Conservation (phyloP, 768 basidiomycete species). For the Scleroderma bovista region DNA sequence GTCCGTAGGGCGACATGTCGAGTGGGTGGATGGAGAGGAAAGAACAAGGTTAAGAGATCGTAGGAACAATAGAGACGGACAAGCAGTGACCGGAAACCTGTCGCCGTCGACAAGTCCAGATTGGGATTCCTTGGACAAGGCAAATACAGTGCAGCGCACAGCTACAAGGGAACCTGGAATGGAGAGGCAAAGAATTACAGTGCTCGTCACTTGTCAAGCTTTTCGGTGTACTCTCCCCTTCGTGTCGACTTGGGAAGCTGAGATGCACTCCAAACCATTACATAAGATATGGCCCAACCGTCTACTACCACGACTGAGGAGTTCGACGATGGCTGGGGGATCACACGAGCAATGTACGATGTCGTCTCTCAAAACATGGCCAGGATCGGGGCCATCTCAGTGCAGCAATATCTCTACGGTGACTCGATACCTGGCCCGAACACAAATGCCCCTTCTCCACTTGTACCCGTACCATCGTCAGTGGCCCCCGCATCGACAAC, state of each 20-base stretch:
- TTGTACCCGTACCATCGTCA: background rate
- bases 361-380: slow-evolving; percentile 22
- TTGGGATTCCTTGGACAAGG: background rate
- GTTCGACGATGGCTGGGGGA: background rate
- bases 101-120: background rate
- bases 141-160: too few species aligned
- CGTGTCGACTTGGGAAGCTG: too few species aligned
- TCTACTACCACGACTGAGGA: too few species aligned
- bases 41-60: background rate
- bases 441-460: background rate
- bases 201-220: too few species aligned
- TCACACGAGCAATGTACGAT: slow-evolving; percentile 13
- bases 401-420: slow-evolving; percentile 23
- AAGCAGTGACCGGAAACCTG: background rate
- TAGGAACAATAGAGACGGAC: too few species aligned
- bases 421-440: background rate
- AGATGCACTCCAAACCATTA: too few species aligned
- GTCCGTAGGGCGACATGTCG: slow-evolving; percentile 8
- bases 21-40: slow-evolving; percentile 4
- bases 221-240: too few species aligned
- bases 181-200: too few species aligned
- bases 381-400: slow-evolving; percentile 22
- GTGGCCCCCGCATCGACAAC: slow-evolving; percentile 3
- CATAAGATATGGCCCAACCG: too few species aligned
- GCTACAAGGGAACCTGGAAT: too few species aligned